Conservation (phyloP, 805 yeast species). For the Hemisphaericaspora nanyangensis region DNA sequence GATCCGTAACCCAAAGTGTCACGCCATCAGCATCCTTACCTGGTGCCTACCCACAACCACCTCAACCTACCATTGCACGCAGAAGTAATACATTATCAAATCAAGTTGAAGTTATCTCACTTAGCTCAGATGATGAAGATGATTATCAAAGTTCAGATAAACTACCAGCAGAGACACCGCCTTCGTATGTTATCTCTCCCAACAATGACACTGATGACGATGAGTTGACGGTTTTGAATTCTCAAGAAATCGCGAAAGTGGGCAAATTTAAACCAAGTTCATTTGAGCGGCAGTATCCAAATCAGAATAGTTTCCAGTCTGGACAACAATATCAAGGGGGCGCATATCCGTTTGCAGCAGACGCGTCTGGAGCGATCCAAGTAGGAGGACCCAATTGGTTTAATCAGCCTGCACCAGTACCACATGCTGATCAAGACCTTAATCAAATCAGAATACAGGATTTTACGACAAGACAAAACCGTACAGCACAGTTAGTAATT, state of each 20-base stretch:
- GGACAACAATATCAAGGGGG: not conserved
- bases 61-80: too few relatives aligned
- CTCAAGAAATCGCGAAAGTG: slow-evolving; percentile 25
- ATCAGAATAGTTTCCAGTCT: not conserved
- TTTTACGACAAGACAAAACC: not conserved
- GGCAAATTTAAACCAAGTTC: slow-evolving; percentile 22
- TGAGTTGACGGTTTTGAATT: slow-evolving; percentile 25
- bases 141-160: not conserved
- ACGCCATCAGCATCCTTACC: too few relatives aligned
- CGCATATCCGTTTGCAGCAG: too few relatives aligned
- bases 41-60: too few relatives aligned
- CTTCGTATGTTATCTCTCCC: not conserved
- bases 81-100: too few relatives aligned
- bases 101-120: slow-evolving; percentile 3
- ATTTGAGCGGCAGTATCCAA: slow-evolving; percentile 11
- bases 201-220: slow-evolving; percentile 16
- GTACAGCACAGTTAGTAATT: not conserved
- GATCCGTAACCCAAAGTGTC: too few relatives aligned
- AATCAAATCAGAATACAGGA: not conserved
- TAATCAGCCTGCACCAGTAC: slow-evolving; percentile 28
- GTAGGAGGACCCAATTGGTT: not conserved
- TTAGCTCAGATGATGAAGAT: slow-evolving; percentile 4
- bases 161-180: not conserved
- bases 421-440: slow-evolving; percentile 12
- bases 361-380: too few relatives aligned